Evolutionary conservation across 768 basidiomycete genomes (phyloP).

Genomic region (Baorangia bicolor): DNA sequence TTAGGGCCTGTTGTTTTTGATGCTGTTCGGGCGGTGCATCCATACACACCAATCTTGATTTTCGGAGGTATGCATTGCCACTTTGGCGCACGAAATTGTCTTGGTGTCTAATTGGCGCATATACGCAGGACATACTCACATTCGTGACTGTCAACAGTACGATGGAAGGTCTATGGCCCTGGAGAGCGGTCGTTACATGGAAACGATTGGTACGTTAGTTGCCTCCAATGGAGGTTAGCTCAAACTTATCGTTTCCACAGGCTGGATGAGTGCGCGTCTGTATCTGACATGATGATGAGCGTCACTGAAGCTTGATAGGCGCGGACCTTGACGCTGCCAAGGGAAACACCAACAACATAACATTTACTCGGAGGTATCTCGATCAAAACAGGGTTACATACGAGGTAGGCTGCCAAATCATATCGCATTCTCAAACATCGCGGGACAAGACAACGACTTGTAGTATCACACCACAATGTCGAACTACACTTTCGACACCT

Average conservation of each 20-base stretch:
- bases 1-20: slow-evolving; percentile 71
- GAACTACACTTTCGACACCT: slow-evolving; percentile 62
- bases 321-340: slow-evolving; percentile 44
- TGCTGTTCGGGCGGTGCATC: slow-evolving; percentile 71
- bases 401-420: slow-evolving; percentile 43
- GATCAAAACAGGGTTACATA: slow-evolving; percentile 79
- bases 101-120: neutral
- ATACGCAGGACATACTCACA: slow-evolving; percentile 48
- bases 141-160: slow-evolving; percentile 29
- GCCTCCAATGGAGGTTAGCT: neutral
- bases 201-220: slow-evolving; percentile 68
- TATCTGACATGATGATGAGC: neutral
- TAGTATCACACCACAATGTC: slow-evolving; percentile 64
- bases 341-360: slow-evolving; percentile 47
- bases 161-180: slow-evolving; percentile 39
- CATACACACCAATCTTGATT: slow-evolving; percentile 75
- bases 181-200: slow-evolving; percentile 89
- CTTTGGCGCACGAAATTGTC: neutral
- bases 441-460: neutral
- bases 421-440: neutral
- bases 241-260: slow-evolving; percentile 5
- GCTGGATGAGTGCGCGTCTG: slow-evolving; percentile 60
- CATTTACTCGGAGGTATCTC: slow-evolving; percentile 70
- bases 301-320: slow-evolving; percentile 30
- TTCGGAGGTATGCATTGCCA: slow-evolving; percentile 56